Evolutionary conservation across 2,329 filamentous ascomycete genomes (phyloP), one percentile per base, ranked within the genome.

Genomic region (Aureobasidium melanogenum): DNA sequence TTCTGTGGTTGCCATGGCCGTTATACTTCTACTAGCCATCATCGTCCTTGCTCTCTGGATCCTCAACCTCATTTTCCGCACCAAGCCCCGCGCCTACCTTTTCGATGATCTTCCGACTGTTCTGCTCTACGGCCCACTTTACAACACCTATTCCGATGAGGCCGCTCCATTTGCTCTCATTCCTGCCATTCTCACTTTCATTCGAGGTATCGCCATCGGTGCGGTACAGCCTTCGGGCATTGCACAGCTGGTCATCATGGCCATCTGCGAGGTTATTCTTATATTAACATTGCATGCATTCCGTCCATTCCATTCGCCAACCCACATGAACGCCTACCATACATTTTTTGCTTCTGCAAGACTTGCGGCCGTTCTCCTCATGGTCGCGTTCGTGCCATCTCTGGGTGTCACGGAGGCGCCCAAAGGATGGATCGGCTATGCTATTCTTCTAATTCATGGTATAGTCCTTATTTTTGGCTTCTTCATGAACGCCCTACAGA

Each of bases 281-380:
- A 85, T 97, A 38, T 79, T 97, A 47, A 93, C 92, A 0, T 77
- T 97, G 5, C 87, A 94, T 68, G 90, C 91, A 8, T 96, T 97
- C 77, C 86, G 89, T 17, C 94, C 94, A 0, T 99, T 95, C 69
- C 87, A 93, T 63, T 86, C 87, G 1, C 86, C 92, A 24, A 97
- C 94, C 0, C 97, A 93, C 30, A 99, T 99, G 94, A 97, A 97
- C 71, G 85, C 90, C 10, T 97, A 97, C 67, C 92, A 97, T 69
- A 89, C 88, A 1, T 84, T 91, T 64, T 96, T 97, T 73, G 84
- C 91, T 0, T 77, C 82, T 2, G 78, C 96, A 15, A 86, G 94
- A 36, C 86, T 97, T 34, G 75, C 89, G 51, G 88, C 88, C 0
- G 71, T 76, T 17, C 69, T 80, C 15, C 74, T 81, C 4, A 78